Conservation (phyloP, 257 asterid genomes). For the Primulina eburnea region DNA sequence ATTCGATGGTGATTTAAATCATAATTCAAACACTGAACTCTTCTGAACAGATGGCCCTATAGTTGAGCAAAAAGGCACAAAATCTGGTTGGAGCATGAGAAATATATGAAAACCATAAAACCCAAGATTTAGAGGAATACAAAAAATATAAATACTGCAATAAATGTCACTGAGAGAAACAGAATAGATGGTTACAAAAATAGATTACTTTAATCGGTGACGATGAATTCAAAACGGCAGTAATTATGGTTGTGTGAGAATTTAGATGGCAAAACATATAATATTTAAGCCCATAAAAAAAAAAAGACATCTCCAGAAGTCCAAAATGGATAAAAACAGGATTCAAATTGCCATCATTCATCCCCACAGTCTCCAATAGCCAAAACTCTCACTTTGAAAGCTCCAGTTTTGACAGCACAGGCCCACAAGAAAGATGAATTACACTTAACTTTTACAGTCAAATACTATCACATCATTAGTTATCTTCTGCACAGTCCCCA, state of each 20-base stretch:
- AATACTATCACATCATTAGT: conserved; percentile 9
- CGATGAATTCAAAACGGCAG: conserved; percentile 36
- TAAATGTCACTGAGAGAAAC: conserved; percentile 32
- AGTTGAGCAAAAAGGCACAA: conserved; percentile 32
- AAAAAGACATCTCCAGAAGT: conserved; percentile 42
- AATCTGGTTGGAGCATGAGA: conserved; percentile 44
- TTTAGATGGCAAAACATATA: conserved; percentile 35
- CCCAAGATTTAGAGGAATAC: conserved; percentile 19
- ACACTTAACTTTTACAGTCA: conserved; percentile 33
- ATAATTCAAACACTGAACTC: conserved; percentile 36
- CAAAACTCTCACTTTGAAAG: conserved; percentile 36
- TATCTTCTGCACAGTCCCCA: conserved; percentile 18
- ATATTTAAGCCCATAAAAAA: conserved; percentile 26
- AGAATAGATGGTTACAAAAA: conserved; percentile 23
- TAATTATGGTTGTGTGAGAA: conserved; percentile 34
- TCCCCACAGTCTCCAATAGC: conserved; percentile 41
- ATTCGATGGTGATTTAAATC: conserved; percentile 35
- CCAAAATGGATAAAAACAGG: conserved; percentile 38
- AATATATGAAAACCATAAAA: conserved; percentile 63
- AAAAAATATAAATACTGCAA: conserved; percentile 20
- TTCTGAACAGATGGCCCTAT: not conserved
- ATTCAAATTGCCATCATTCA: conserved; percentile 41
- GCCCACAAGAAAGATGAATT: conserved; percentile 41
- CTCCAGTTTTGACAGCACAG: conserved; percentile 46
- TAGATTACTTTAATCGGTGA: conserved; percentile 28